Evolutionary conservation across 1,284 basidiomycete genomes (phyloP).

Genomic region (Cystobasidium slooffiae): DNA sequence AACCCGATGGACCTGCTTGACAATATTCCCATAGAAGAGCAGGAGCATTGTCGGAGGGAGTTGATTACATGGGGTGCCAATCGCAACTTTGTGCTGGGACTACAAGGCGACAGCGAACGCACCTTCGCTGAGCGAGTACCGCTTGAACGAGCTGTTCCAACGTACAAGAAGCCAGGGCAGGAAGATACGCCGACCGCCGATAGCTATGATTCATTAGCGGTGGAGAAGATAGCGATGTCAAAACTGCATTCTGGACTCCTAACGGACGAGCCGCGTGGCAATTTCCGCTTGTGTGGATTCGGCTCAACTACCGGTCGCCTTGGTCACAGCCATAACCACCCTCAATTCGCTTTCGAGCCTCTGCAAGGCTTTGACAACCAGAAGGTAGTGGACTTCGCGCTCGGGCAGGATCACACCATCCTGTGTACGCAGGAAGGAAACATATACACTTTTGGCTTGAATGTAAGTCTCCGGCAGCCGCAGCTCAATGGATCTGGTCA

Average conservation of each 20-base stretch:
- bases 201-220: slow-evolving; percentile 65
- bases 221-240: slow-evolving; percentile 74
- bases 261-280: slow-evolving; percentile 73
- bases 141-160: slow-evolving; percentile 59
- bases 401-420: slow-evolving; percentile 93
- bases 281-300: slow-evolving; percentile 82
- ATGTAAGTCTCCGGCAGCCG: slow-evolving; percentile 56
- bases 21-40: slow-evolving; percentile 45
- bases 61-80: slow-evolving; percentile 93
- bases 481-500: neutral
- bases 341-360: slow-evolving; percentile 72
- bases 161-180: slow-evolving; percentile 36
- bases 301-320: slow-evolving; percentile 71
- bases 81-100: slow-evolving; percentile 68
- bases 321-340: slow-evolving; percentile 63
- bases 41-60: slow-evolving; percentile 64
- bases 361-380: slow-evolving; percentile 67
- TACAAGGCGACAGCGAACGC: slow-evolving; percentile 79
- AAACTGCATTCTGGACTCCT: slow-evolving; percentile 79
- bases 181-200: slow-evolving; percentile 53
- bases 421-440: slow-evolving; percentile 79
- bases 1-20: slow-evolving; percentile 44
- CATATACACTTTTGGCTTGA: slow-evolving; percentile 87
- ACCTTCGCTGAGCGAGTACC: slow-evolving; percentile 77
- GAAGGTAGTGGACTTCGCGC: slow-evolving; percentile 68